Evolutionary conservation across 2,329 filamentous ascomycete genomes (phyloP).

Genomic region (Ceratocystis harringtonii): DNA sequence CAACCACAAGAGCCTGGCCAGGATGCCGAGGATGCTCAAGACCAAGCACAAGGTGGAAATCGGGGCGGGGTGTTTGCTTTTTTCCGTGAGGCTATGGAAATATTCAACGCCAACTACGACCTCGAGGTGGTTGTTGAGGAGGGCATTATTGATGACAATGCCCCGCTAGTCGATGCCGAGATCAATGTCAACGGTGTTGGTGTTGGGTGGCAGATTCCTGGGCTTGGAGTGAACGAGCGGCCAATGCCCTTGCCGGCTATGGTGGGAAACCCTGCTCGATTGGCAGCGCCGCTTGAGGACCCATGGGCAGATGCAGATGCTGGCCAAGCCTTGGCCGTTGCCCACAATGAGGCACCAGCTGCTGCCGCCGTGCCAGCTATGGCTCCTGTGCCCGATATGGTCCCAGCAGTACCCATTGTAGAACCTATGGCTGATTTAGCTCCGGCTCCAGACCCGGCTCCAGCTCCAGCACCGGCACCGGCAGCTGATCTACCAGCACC

Average conservation of each 20-base stretch:
- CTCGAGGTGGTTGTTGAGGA: constrained; percentile 19
- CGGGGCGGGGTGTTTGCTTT: constrained; percentile 18
- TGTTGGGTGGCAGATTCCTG: constrained; percentile 6
- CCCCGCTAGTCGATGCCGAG: constrained; percentile 1
- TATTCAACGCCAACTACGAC: constrained; percentile 8
- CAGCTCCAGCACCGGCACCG: constrained; percentile 10
- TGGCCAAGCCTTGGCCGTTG: background rate
- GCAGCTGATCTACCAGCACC: constrained; percentile 4
- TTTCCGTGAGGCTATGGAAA: constrained; percentile 6
- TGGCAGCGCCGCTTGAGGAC: background rate
- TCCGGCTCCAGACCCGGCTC: constrained; percentile 1
- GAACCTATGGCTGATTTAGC: background rate
- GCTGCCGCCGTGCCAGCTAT: background rate
- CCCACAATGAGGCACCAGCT: background rate
- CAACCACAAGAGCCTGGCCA: background rate
- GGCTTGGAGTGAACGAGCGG: background rate
- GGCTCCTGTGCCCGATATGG: background rate
- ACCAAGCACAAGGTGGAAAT: constrained; percentile 20
- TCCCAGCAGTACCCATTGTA: background rate
- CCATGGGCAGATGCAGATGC: background rate
- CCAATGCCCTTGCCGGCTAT: background rate
- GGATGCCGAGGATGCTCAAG: background rate
- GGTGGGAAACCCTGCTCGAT: background rate
- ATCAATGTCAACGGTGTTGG: constrained; percentile 9
- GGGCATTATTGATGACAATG: constrained; percentile 24